These are phyloP conservation scores for Wickerhamomyces chambardii DNA, from an alignment of 805 yeast species.

Conservation along the genomic window DNA sequence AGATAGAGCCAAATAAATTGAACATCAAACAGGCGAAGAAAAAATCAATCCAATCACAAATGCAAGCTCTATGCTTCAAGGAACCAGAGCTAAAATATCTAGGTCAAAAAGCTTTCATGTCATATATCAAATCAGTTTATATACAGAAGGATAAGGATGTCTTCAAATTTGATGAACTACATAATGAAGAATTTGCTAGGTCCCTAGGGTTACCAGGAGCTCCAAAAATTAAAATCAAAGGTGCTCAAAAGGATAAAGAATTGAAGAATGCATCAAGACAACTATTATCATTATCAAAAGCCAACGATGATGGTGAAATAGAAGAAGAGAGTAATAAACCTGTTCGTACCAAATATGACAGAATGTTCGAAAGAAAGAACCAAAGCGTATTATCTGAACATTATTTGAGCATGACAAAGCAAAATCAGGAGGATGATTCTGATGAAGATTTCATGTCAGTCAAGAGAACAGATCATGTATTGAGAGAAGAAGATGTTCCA, in stretches of 20 bases:
- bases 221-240: constrained; percentile 77
- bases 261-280: constrained; percentile 77
- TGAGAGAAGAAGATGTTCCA: constrained; percentile 58
- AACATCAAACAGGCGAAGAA: constrained; percentile 66
- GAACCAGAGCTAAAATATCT: constrained; percentile 87
- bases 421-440: constrained; percentile 36
- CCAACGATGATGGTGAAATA: constrained; percentile 58
- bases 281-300: constrained; percentile 44
- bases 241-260: constrained; percentile 46
- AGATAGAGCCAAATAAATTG: constrained; percentile 63
- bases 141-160: constrained; percentile 84
- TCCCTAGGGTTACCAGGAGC: constrained; percentile 95
- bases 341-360: constrained; percentile 82
- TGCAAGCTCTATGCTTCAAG: constrained; percentile 85
- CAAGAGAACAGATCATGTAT: constrained; percentile 67
- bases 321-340: constrained; percentile 25
- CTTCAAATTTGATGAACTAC: constrained; percentile 68
- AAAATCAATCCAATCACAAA: constrained; percentile 68
- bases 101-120: constrained; percentile 93
- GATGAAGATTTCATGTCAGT: constrained; percentile 77
- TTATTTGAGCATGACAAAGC: constrained; percentile 64
- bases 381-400: constrained; percentile 90
- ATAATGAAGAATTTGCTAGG: constrained; percentile 76
- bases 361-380: constrained; percentile 92
- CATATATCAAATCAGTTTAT: constrained; percentile 79